These are phyloP conservation scores for Salix koriyanagi DNA, from an alignment of 345 rosid genomes.

Conservation along the genomic window DNA sequence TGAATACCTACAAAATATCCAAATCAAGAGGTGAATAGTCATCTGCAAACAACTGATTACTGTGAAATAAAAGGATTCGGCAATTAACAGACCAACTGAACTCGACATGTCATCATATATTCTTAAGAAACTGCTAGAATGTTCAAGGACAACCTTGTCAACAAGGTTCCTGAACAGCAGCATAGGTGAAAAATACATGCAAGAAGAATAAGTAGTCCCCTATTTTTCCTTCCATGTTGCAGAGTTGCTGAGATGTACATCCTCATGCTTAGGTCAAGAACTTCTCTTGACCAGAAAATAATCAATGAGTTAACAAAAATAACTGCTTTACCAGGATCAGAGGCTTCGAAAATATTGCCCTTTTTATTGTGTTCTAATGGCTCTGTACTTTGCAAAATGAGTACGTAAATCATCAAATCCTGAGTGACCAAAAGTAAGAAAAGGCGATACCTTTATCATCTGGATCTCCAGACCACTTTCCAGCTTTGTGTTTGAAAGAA, in stretches of 20 bases:
- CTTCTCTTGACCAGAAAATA: background rate
- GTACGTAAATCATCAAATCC: background rate
- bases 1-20: conserved; percentile 60
- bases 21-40: background rate
- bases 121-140: background rate
- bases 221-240: too few relatives aligned
- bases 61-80: background rate
- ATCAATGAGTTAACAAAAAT: too few relatives aligned
- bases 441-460: conserved; percentile 14
- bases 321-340: too few relatives aligned
- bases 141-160: background rate
- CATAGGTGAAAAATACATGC: background rate
- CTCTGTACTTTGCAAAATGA: background rate
- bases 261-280: too few relatives aligned
- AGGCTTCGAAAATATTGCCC: background rate
- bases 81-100: background rate
- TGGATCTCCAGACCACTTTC: conserved; percentile 17
- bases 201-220: too few relatives aligned
- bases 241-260: too few relatives aligned
- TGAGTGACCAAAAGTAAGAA: too few relatives aligned
- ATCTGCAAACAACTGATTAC: background rate
- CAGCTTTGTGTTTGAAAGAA: conserved; percentile 18
- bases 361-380: background rate
- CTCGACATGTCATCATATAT: background rate
- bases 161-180: background rate